Percentiles rank a stretch among this genome's conserved stretches.
phyloP scores from a whole-genome alignment of 495 filamentous ascomycete genomes.

The Aspergillus homomorphus region DNA sequence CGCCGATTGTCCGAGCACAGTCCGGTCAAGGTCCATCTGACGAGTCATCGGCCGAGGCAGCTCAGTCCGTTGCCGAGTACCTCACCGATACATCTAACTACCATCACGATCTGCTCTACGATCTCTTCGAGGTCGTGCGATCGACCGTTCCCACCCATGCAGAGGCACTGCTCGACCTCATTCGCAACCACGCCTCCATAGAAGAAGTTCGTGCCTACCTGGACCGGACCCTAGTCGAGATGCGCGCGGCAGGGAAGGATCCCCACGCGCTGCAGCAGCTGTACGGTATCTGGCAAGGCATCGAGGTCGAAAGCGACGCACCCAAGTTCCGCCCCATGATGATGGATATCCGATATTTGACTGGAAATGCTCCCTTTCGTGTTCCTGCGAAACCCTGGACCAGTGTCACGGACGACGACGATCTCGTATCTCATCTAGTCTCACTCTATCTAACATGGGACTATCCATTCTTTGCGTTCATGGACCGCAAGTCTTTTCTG shows the following conservation, averaged over 20 bases:
- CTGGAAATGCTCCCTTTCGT: constrained; percentile 9
- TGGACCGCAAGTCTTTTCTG: constrained; percentile 37
- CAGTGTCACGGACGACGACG: constrained; percentile 40
- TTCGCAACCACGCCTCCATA: constrained; percentile 6
- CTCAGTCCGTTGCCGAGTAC: background rate
- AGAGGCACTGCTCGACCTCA: constrained; percentile 2
- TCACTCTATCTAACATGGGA: constrained; percentile 49
- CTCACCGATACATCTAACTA: background rate
- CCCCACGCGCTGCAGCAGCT: background rate
- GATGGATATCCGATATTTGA: constrained; percentile 17
- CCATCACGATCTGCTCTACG: constrained; percentile 5
- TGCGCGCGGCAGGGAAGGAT: background rate
- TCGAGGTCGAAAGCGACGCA: constrained; percentile 9
- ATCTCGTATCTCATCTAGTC: constrained; percentile 46
- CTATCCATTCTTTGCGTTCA: constrained; percentile 38
- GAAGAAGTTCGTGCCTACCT: constrained; percentile 10
- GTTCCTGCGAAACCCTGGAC: constrained; percentile 41
- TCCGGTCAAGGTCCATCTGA: background rate
- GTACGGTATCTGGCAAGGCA: background rate
- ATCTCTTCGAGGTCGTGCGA: constrained; percentile 11
- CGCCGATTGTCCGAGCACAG: background rate
- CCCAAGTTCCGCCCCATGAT: constrained; percentile 12
- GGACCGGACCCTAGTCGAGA: background rate
- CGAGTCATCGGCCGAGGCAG: background rate
- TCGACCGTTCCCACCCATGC: background rate